phyloP scores from a whole-genome alignment of 2,329 filamentous ascomycete genomes.

The Ophiocordyceps unilateralis region DNA sequence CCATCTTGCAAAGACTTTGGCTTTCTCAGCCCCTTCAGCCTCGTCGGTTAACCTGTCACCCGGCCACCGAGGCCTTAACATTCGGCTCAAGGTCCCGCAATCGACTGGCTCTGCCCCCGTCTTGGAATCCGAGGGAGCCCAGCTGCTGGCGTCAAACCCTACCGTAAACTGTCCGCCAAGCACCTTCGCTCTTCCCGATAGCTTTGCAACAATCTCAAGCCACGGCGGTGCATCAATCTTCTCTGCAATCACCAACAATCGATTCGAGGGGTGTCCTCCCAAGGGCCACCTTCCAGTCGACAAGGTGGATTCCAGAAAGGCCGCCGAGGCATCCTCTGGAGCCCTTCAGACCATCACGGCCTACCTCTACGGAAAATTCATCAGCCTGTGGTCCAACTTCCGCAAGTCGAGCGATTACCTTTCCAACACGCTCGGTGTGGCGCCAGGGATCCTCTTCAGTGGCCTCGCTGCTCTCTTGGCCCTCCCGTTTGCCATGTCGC shows the following conservation, averaged over 20 bases:
- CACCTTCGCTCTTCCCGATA: background rate
- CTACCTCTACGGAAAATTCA: slow-evolving; percentile 36
- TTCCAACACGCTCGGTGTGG: slow-evolving; percentile 30
- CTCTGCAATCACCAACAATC: background rate
- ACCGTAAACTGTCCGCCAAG: too few species aligned
- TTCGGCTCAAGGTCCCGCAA: background rate
- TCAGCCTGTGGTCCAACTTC: slow-evolving; percentile 29
- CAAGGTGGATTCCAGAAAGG: slow-evolving; percentile 47
- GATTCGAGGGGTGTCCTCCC: slow-evolving; percentile 15
- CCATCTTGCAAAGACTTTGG: background rate
- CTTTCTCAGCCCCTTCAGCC: background rate
- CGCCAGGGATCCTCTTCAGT: slow-evolving; percentile 30
- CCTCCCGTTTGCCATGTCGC: slow-evolving; percentile 34
- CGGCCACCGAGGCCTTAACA: background rate
- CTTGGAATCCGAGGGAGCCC: background rate
- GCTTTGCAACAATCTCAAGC: background rate
- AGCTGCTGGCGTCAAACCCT: background rate
- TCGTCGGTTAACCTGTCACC: background rate
- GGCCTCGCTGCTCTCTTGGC: slow-evolving; percentile 31
- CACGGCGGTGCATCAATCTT: background rate
- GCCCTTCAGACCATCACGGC: slow-evolving; percentile 42
- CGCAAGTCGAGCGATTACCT: slow-evolving; percentile 34
- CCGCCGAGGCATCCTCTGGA: slow-evolving; percentile 43
- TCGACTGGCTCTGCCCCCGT: background rate
- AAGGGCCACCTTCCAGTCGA: slow-evolving; percentile 20